A percentile compares a stretch with the other conserved stretches of the same genome.
phyloP scores from a whole-genome alignment of 345 rosid genomes.

The Brassica juncea region DNA sequence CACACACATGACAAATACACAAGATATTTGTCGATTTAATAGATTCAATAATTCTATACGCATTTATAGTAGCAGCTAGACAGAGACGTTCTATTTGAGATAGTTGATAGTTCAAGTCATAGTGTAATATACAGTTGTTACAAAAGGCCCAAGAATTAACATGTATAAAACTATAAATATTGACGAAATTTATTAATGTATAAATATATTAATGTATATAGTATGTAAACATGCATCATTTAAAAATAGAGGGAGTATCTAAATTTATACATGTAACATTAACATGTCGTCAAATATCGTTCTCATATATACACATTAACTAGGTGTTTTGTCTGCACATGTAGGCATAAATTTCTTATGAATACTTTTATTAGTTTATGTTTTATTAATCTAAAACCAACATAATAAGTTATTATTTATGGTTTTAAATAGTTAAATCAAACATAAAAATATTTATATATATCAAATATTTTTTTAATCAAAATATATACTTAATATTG shows the following conservation, averaged over 20 bases:
- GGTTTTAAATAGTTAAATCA: no score
- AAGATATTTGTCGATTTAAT: neutral
- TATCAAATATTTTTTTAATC: no score
- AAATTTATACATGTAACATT: neutral
- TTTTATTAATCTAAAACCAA: no score
- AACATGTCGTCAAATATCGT: neutral
- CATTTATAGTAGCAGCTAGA: slow-evolving; percentile 14
- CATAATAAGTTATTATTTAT: no score
- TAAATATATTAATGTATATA: no score
- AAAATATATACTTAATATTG: no score
- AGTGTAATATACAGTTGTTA: neutral
- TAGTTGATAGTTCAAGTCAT: neutral
- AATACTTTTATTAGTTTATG: no score
- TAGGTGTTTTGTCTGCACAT: no score
- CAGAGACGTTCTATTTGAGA: neutral
- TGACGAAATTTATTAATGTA: neutral
- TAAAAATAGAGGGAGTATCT: neutral
- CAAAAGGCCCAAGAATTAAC: neutral
- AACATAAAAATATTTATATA: no score
- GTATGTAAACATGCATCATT: neutral
- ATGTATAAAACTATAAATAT: neutral
- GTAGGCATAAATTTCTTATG: no score
- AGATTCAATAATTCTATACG: slow-evolving; percentile 2
- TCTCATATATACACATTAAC: neutral
- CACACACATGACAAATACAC: slow-evolving; percentile 7